Evolutionary conservation across 2,329 filamentous ascomycete species (phyloP), one percentile per base, ranked within the genome.

Genomic region (Fusarium haematococcum): DNA sequence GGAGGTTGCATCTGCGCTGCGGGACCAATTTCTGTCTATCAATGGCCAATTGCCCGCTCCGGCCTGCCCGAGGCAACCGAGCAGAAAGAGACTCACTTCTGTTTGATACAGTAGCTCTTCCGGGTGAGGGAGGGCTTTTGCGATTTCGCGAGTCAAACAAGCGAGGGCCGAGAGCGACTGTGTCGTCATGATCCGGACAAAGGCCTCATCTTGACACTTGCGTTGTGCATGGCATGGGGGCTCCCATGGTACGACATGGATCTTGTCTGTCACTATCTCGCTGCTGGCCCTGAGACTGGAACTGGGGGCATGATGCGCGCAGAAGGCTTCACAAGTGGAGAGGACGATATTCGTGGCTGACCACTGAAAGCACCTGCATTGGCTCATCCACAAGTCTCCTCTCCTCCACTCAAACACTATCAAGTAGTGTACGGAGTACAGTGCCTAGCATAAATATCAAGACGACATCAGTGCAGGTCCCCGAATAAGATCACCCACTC

Each of bases 361-460:
- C 70, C 70, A 78, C 65, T 76, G 60, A 76, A 63, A 75, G 56
- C 52, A 35, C 68, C 43, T 65, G 70, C 68, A 78, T 77, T 70
- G 67, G 61, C 68, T 41, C 64, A 65, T 64, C 67, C 41, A 59
- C 48, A 74, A 60, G 56, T 50, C 50, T 54, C 32, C n/a, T 56
- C 54, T 58, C 54, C 54, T 65, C 67, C 67, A 70, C 67, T 33
- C 41, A 30, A 65, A 48, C 63, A 65, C 64, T 66, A 57, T 35
- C 43, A 48, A 43, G 25, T 45, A 27, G 41, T 50, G 41, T 32
- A 32, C 30, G 30, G 30, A 32, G 30, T 32, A 32, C 27, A 52
- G 48, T 52, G 48, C 48, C 27, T 6, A 52, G 48, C 48, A 52
- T 52, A 52, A 52, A 52, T 52, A 32, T 32, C 48, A 52, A 52